Evolutionary conservation across 768 basidiomycete genomes (phyloP), one percentile per base, ranked within the genome.

Genomic region (Boletellus ananiceps): DNA sequence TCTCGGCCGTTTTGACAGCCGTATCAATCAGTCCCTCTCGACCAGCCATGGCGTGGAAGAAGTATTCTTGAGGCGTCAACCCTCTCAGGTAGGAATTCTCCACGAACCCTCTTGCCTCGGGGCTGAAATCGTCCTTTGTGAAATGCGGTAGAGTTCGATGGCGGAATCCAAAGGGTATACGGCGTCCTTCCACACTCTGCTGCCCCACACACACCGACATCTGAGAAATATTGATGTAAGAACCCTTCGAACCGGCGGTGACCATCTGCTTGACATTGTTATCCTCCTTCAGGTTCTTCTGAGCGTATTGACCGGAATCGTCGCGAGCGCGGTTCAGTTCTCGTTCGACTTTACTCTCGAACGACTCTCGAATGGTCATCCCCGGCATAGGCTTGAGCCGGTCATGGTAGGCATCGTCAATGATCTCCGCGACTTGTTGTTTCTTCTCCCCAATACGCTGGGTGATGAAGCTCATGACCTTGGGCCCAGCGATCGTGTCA

Each of bases 261-360:
- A 98, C 95, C 96, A 99, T 99, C 80, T 98, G 96, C 78, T 98
- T 99, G 74, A 98, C 94, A 60, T 98, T 97, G 77, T 99, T 98
- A 72, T 96, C 94, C 67, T 92, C 91, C 78, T 98, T 98, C 79
- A 98, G 75, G 64, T 86, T 86, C 72, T 93, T 87, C 72, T 98
- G 93, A n/a, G 94, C 95, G 39, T 86, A 89, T 65, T 93, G 92
- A 75, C 96, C 96, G 25, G 93, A 93, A 40, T 81, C 80, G 64
- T 98, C 96, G 77, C 94, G 93, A 57, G 95, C 96, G 68, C 86
- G 74, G 67, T 99, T 97, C 60, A 99, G 80, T 65, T 92, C 83
- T 23, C 83, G 83, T 62, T 96, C 91, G 43, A 97, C 93, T 60
- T 80, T 75, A 63, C 87, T 91, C 73, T 99, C 95, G 72, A 98